Base-by-base conservation (phyloP, 2,329 filamentous ascomycete genomes). In the Epichloe uncinata region DNA sequence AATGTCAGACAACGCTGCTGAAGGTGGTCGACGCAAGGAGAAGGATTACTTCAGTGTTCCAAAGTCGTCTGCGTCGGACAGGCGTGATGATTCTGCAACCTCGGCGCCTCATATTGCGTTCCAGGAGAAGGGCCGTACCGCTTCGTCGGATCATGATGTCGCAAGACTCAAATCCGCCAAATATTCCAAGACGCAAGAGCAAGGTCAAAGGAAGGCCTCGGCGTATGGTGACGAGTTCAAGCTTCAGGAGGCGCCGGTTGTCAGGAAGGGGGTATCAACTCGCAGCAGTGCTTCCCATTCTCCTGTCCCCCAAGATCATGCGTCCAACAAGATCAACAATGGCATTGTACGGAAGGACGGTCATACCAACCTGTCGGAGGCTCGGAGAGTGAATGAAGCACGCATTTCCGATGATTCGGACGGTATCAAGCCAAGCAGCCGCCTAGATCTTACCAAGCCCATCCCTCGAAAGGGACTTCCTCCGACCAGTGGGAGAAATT, bases 91-190 rank as follows among this genome's bases (percentile, higher is more conserved):
- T 42, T 75, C 74, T 1, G 69, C 72, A 50, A 64, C 70, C 52
- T 77, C 81, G 2, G 89, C 87, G 15, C 87, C 89, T n/a, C 89
- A 95, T 60, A 95, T 95, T 58, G 85, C 88, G 20, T 94, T 89
- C 63, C 88, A 95, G 63, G 87, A 95, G 60, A 93, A 90, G 66
- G 79, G 80, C 2, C 78, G 85, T 2, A 62, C 66, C 44, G 34
- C 60, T 16, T 82, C 81, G 1, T 78, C 81, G 3, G 79, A 83
- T 11, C 68, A 79, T 22, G 72, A 79, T 33, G 76, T 75, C 37
- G 69, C 73, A 1, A 71, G 77, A 44, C 67, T 72, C 22, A 81
- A 73, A 59, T 66, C 62, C 54, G 74, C 67, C 58, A 76, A 69
- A 63, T 67, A 68, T 42, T 78, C 68, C 48, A 78, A 73, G 58